Evolutionary conservation across 257 asterid species (phyloP).

Genomic region (Knoxia roxburghii): DNA sequence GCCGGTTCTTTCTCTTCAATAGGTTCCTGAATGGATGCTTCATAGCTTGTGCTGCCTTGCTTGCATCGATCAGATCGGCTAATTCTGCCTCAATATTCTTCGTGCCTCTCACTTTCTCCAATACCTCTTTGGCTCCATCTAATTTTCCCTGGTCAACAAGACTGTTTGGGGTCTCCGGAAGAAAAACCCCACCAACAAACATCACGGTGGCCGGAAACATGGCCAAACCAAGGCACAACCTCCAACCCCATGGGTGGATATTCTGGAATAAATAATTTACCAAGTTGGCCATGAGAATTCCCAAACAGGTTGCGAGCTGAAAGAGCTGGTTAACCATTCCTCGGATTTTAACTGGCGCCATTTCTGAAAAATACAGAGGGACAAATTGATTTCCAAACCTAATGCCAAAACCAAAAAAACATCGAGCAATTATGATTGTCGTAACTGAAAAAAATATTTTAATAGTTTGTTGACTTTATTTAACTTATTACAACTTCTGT

Average conservation of each 20-base stretch:
- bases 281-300: conserved; percentile 56
- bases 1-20: conserved; percentile 46
- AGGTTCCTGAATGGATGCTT: conserved; percentile 61
- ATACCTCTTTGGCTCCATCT: conserved; percentile 42
- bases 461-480: no score
- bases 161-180: conserved; percentile 78
- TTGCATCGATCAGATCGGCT: conserved; percentile 63
- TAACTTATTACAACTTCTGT: no score
- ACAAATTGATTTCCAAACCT: conserved; percentile 63
- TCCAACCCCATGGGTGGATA: conserved; percentile 80
- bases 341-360: conserved; percentile 71
- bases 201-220: conserved; percentile 56
- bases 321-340: conserved; percentile 69
- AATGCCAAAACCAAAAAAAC: no score
- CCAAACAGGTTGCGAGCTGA: conserved; percentile 62
- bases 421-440: no score
- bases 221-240: conserved; percentile 67
- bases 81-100: conserved; percentile 59
- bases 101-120: conserved; percentile 67
- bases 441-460: no score
- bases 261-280: conserved; percentile 46
- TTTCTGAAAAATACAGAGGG: conserved; percentile 74
- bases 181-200: conserved; percentile 60
- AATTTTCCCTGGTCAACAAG: conserved; percentile 59
- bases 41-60: conserved; percentile 50